Conservation (phyloP, 1,139 yeast species). For the Scheffersomyces parashehatae region DNA sequence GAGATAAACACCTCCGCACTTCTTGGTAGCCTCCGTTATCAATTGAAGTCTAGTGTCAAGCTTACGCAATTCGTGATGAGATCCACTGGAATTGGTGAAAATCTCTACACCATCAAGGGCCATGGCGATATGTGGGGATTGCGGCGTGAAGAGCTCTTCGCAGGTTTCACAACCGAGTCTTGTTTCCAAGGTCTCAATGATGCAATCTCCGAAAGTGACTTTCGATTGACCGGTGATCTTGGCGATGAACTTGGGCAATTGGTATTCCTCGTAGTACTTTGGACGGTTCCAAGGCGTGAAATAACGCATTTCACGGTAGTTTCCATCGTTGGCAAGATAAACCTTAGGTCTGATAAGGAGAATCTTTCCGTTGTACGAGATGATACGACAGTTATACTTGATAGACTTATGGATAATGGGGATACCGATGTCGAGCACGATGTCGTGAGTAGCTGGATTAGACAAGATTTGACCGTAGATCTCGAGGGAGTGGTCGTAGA, state of each 20-base stretch:
- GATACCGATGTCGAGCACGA: slow-evolving; percentile 89
- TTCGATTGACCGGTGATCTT: slow-evolving; percentile 60
- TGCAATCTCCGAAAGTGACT: slow-evolving; percentile 89
- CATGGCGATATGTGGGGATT: slow-evolving; percentile 90
- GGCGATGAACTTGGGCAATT: slow-evolving; percentile 69
- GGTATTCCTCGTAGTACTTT: slow-evolving; percentile 67
- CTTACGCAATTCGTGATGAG: slow-evolving; percentile 93
- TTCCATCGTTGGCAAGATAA: slow-evolving; percentile 95
- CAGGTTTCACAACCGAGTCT: slow-evolving; percentile 95
- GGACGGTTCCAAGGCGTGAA: slow-evolving; percentile 93
- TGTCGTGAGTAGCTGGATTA: slow-evolving; percentile 67
- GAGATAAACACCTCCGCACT: slow-evolving; percentile 93
- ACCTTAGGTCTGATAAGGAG: slow-evolving; percentile 88
- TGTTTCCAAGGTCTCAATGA: slow-evolving; percentile 79
- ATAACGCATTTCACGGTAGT: slow-evolving; percentile 95
- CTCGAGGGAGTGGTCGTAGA: slow-evolving; percentile 92
- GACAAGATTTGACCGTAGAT: slow-evolving; percentile 76
- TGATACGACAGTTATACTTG: slow-evolving; percentile 86
- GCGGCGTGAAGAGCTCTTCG: slow-evolving; percentile 95
- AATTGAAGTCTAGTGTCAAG: slow-evolving; percentile 79
- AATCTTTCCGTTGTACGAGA: slow-evolving; percentile 77
- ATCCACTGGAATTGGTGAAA: slow-evolving; percentile 91
- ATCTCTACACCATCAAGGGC: slow-evolving; percentile 95
- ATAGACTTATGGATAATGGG: slow-evolving; percentile 87
- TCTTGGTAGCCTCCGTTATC: slow-evolving; percentile 88